Percentiles rank a stretch among this genome's conserved stretches.
phyloP scores from a whole-genome alignment of 768 basidiomycete genomes.

The Glaciozyma martinii region DNA sequence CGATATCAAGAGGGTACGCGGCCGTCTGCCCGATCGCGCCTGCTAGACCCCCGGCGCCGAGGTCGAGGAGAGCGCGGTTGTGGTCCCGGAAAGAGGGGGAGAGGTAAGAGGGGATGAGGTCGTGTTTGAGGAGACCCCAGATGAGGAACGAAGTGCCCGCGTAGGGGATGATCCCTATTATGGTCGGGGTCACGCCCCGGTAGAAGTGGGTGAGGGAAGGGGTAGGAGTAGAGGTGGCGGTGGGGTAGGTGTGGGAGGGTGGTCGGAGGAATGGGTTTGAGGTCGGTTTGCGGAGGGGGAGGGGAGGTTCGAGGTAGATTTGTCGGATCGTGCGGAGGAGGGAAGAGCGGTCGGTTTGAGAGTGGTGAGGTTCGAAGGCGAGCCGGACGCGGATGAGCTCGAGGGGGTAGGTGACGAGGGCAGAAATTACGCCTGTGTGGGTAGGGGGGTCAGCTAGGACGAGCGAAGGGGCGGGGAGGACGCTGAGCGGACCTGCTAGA shows the following conservation, averaged over 20 bases:
- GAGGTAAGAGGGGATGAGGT: slow-evolving; percentile 51
- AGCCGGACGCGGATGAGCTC: slow-evolving; percentile 92
- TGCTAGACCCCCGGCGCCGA: slow-evolving; percentile 73
- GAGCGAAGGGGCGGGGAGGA: too few relatives aligned
- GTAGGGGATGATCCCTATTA: slow-evolving; percentile 88
- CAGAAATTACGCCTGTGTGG: slow-evolving; percentile 75
- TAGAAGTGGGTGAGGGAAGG: slow-evolving; percentile 85
- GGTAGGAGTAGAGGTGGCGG: slow-evolving; percentile 44
- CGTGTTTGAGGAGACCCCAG: slow-evolving; percentile 57
- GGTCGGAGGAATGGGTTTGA: slow-evolving; percentile 12
- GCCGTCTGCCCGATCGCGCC: slow-evolving; percentile 78
- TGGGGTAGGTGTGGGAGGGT: slow-evolving; percentile 31
- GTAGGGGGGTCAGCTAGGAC: slow-evolving; percentile 40
- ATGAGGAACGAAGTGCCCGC: slow-evolving; percentile 89
- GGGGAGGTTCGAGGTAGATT: slow-evolving; percentile 58
- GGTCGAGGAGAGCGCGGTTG: slow-evolving; percentile 51
- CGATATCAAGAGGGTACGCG: slow-evolving; percentile 90
- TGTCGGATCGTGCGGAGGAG: slow-evolving; percentile 45
- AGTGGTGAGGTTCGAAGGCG: slow-evolving; percentile 66
- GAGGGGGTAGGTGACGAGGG: slow-evolving; percentile 87
- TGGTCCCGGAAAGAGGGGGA: slow-evolving; percentile 19
- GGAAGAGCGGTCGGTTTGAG: slow-evolving; percentile 46
- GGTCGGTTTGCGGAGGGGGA: slow-evolving; percentile 34
- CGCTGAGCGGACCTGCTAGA: not conserved
- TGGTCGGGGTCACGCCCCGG: slow-evolving; percentile 88